Evolutionary conservation across 495 filamentous ascomycete species (phyloP), one percentile per base, ranked within the genome.

Genomic region (Letharia lupina): DNA sequence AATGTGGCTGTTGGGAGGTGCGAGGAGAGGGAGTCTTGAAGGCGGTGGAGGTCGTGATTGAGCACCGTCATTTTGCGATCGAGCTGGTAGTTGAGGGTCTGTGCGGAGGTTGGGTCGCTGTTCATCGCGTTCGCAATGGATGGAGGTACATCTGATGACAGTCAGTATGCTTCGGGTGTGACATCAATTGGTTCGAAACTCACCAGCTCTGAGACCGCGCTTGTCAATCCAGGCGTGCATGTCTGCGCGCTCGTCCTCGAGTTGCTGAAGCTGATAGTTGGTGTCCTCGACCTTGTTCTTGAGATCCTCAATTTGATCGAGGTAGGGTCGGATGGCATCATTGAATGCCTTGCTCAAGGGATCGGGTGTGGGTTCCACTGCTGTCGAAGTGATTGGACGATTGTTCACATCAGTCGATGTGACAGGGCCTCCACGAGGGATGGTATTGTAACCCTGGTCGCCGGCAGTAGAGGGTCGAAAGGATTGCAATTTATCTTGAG

Each of bases 1-100:
- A 73, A 73, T 20, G 71, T 73, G 58, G 80, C 79, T 63, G 78
- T 73, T 69, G 80, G 80, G 62, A 79, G 76, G 52, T 78, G 75
- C 33, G 76, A 74, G 72, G 79, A 80, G 69, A 82, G 76, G 64
- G 78, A 77, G 71, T 82, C 79, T 73, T 82, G 79, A 48, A 82
- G 77, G 64, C 79, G 77, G 73, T 82, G 79, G 12, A 82, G 79
- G 71, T 82, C 79, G 75, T 80, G 80, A 71, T 82, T 81, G 45
- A 82, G 77, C 67, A 82, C 80, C 52, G 79, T 81, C 75, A 82
- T 82, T 70, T 81, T 81, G 74, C 79, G 79, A 69, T 82, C 79
- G 70, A 82, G 78, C 72, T 82, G 79, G 47, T 77, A 78, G 70
- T 80, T 80, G 66, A 82, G 77, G 3, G 78, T 78, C 20, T 70